Conservation (phyloP, 164 flowering plant species). For the Macadamia tetraphylla region DNA sequence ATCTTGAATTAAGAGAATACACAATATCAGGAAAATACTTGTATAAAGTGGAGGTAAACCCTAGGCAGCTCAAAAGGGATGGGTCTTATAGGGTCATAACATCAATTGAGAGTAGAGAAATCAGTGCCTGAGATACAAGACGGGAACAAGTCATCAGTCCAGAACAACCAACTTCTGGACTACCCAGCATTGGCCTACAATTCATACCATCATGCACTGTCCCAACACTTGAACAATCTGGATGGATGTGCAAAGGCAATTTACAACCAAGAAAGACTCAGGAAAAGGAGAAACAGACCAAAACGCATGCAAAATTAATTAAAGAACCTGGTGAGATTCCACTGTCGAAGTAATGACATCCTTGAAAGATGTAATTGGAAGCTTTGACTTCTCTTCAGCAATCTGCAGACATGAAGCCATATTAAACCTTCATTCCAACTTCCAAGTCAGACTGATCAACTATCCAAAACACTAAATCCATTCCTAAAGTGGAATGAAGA, state of each 20-base stretch:
- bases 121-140: background rate
- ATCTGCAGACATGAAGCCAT: conserved; percentile 46
- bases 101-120: background rate
- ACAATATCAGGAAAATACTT: background rate
- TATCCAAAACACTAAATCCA: no score
- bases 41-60: background rate
- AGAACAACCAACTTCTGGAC: background rate
- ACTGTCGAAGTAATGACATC: conserved; percentile 67
- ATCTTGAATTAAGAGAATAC: background rate
- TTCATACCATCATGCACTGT: background rate
- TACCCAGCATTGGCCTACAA: background rate
- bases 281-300: background rate
- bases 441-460: background rate
- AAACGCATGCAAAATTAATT: background rate
- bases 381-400: conserved; percentile 52
- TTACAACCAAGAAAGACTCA: background rate
- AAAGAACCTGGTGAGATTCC: conserved; percentile 72
- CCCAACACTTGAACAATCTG: background rate
- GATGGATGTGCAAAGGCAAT: background rate
- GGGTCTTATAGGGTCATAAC: no score
- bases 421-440: conserved; percentile 1
- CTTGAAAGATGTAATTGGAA: conserved; percentile 75
- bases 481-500: background rate
- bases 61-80: background rate
- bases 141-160: background rate